Evolutionary conservation across 768 basidiomycete genomes (phyloP).

Genomic region (Hericium erinaceus): DNA sequence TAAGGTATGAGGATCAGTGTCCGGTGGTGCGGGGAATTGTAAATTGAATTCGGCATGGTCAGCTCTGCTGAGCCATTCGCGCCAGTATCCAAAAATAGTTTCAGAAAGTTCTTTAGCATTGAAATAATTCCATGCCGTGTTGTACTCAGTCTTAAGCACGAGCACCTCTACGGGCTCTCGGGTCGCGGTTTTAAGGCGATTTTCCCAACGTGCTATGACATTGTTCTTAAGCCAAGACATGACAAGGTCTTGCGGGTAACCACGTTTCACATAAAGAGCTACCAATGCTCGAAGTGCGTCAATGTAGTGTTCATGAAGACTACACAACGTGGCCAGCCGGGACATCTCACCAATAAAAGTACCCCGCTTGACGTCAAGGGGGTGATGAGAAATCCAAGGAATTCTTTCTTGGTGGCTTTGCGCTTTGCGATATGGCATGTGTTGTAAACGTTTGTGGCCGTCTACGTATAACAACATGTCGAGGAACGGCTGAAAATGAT

Average conservation of each 20-base stretch:
- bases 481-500: conserved; percentile 15
- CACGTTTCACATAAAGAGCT: not conserved
- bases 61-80: conserved; percentile 5
- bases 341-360: conserved; percentile 3
- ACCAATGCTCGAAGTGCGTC: not conserved
- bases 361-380: conserved; percentile 7
- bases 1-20: not conserved
- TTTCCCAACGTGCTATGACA: no score
- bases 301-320: not conserved
- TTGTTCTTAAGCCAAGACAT: not conserved
- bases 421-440: conserved; percentile 8
- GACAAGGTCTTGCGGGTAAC: not conserved
- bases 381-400: conserved; percentile 10
- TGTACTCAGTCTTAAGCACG: no score
- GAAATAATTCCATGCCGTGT: no score
- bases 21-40: not conserved
- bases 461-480: conserved; percentile 17
- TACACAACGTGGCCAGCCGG: not conserved
- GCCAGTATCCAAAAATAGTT: conserved; percentile 20
- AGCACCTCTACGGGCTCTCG: no score
- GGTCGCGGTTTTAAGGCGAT: no score
- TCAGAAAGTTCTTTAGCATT: conserved; percentile 13
- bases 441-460: not conserved
- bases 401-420: conserved; percentile 14
- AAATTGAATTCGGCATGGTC: not conserved